Base-by-base conservation (phyloP, 2,329 filamentous ascomycete genomes). In the Coniochaeta sp. region DNA sequence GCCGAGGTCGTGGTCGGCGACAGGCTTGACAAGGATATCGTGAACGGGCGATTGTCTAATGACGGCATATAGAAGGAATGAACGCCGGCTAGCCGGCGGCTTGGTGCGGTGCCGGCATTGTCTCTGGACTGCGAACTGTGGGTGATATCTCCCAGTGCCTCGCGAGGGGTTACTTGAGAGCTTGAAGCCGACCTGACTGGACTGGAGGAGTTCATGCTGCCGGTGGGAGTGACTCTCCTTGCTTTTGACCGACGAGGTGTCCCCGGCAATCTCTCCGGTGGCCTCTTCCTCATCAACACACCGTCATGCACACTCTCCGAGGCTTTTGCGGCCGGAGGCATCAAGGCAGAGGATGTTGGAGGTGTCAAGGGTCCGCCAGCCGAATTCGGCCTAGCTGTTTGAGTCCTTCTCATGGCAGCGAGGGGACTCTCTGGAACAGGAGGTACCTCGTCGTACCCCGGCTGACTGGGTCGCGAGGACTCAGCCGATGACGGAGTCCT, bases 401-500 rank as follows among this genome's bases (percentile, higher is more conserved):
- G 38, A 57, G 44, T 38, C 22, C 40, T 31, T 14, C 12, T 22
- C 8, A 43, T 43, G 33, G 38, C 34, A 19, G 34, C 11, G 24
- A 44, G 19, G 22, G 52, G 9, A 26, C 34, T 33, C 31, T 43
- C 28, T 26, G 50, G 19, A 31, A 28, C 14, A 31, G 50, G 47
- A 34, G 12, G 40, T 24, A 11, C 22, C 8, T 17, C 54, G 44
- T 60, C 33, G 9, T 61, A 17, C 11, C 55, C 55, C 11, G 22
- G 19, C 31, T 33, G 19, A 50, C 34, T 31, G 38, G 31, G 28
- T 34, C 52, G 38, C 7, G 54, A 28, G 11, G 31, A 56, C 11
- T 31, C 59, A 16, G 56, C 50, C 12, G 64, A 60, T 8, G 64
- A 61, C 3, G 63, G 59, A n/a, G 68, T 66, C 58, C 57, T 50